Evolutionary conservation across 352 stramenopile species (phyloP).

Genomic region (Phytophthora palmivora): DNA sequence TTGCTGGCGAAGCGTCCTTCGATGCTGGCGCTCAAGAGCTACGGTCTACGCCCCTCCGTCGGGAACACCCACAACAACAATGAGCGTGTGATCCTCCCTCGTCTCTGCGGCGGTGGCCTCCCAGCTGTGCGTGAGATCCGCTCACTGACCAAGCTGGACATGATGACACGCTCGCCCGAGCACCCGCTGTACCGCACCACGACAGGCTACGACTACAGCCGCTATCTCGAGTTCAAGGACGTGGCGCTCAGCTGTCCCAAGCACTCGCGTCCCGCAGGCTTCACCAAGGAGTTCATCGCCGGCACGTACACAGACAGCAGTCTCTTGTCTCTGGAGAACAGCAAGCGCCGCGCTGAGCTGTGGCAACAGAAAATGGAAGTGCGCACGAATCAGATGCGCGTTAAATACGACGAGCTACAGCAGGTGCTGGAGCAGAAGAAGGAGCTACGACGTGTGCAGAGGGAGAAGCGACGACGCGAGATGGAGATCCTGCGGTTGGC

Average conservation of each 20-base stretch:
- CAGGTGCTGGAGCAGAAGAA: constrained; percentile 57
- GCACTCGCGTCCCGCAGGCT: constrained; percentile 44
- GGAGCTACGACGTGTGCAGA: constrained; percentile 35
- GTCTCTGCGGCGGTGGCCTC: constrained; percentile 41
- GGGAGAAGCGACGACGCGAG: constrained; percentile 49
- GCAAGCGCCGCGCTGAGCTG: constrained; percentile 48
- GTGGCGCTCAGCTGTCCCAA: constrained; percentile 61
- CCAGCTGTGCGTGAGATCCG: constrained; percentile 38
- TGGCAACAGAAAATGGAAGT: constrained; percentile 64
- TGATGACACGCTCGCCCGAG: constrained; percentile 35
- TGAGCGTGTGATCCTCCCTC: constrained; percentile 47
- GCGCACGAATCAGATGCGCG: constrained; percentile 65
- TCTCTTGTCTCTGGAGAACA: constrained; percentile 68
- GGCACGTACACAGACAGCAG: constrained; percentile 59
- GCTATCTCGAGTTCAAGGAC: constrained; percentile 64
- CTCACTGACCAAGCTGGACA: constrained; percentile 63
- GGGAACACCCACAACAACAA: constrained; percentile 1
- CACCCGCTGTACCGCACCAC: constrained; percentile 73
- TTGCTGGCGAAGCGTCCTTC: constrained; percentile 1
- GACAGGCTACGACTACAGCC: constrained; percentile 66
- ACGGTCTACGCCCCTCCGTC: constrained; percentile 36
- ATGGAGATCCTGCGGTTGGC: constrained; percentile 32
- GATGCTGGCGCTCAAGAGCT: constrained; percentile 61
- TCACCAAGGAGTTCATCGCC: constrained; percentile 69
- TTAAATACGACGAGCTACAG: constrained; percentile 71